phyloP scores from a whole-genome alignment of 2,329 filamentous ascomycete species.

The Epichloe coenophiala region DNA sequence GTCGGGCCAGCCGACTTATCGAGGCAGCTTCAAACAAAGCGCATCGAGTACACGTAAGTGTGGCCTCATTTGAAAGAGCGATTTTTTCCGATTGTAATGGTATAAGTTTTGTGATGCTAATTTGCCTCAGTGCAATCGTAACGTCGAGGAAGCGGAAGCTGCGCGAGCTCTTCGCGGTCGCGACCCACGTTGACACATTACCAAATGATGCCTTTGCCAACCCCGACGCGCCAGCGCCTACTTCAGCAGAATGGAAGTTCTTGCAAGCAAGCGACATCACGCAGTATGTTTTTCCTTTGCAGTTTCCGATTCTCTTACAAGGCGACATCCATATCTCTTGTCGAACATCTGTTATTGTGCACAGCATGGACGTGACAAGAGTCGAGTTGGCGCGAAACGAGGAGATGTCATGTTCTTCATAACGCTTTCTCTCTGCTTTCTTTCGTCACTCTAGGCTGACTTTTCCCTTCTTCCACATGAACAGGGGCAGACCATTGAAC shows the following conservation, averaged over 20 bases:
- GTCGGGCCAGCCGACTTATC: constrained; percentile 52
- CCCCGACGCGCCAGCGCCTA: constrained; percentile 40
- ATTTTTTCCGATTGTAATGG: constrained; percentile 35
- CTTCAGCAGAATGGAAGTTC: constrained; percentile 40
- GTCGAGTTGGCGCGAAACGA: neutral
- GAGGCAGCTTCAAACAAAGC: constrained; percentile 53
- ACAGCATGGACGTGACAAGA: neutral
- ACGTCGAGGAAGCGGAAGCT: constrained; percentile 83
- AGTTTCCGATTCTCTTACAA: constrained; percentile 8
- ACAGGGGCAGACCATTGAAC: constrained; percentile 30
- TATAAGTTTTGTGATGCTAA: constrained; percentile 32
- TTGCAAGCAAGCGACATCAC: constrained; percentile 43
- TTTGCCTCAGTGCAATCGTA: constrained; percentile 50
- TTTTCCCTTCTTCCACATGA: neutral
- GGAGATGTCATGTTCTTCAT: neutral
- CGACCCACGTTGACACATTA: constrained; percentile 53
- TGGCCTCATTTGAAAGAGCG: constrained; percentile 29
- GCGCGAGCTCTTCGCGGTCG: constrained; percentile 70
- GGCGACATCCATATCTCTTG: constrained; percentile 3
- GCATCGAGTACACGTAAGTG: constrained; percentile 47
- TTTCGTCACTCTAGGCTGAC: neutral
- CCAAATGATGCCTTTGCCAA: constrained; percentile 44
- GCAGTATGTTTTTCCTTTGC: constrained; percentile 34
- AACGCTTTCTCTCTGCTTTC: neutral
- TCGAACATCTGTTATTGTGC: neutral